Evolutionary conservation across 73 alveolate genomes (phyloP).

Genomic region (Tetrahymena thermophila): DNA sequence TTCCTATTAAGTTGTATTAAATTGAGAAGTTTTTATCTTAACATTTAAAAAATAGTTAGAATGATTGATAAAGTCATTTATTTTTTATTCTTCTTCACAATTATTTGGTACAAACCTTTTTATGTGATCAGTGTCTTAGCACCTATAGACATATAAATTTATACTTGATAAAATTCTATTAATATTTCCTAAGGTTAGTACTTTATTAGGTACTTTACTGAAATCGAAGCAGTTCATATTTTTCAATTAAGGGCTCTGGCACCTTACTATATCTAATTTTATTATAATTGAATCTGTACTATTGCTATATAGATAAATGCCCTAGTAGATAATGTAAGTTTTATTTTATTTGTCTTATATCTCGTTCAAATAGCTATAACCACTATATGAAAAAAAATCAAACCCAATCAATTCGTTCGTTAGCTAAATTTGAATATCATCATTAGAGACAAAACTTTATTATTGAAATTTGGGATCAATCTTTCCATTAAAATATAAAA

Average conservation of each 20-base stretch:
- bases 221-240: background rate
- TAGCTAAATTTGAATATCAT: background rate
- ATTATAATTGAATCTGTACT: background rate
- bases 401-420: background rate
- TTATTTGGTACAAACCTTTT: background rate
- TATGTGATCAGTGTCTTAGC: background rate
- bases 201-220: background rate
- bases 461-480: background rate
- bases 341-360: background rate
- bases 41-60: background rate
- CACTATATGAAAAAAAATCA: background rate
- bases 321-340: background rate
- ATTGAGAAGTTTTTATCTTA: background rate
- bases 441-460: background rate
- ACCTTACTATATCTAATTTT: background rate
- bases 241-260: background rate
- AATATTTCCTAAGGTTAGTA: background rate
- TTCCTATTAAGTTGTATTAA: background rate
- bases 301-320: background rate
- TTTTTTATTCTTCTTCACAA: background rate
- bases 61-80: too few species aligned
- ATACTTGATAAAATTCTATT: background rate
- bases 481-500: background rate
- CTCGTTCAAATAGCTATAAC: too few species aligned
- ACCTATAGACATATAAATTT: background rate